A percentile compares a stretch with the other conserved stretches of the same genome.
phyloP scores from a whole-genome alignment of 306 rosid species.

The Cucurbita ficifolia region DNA sequence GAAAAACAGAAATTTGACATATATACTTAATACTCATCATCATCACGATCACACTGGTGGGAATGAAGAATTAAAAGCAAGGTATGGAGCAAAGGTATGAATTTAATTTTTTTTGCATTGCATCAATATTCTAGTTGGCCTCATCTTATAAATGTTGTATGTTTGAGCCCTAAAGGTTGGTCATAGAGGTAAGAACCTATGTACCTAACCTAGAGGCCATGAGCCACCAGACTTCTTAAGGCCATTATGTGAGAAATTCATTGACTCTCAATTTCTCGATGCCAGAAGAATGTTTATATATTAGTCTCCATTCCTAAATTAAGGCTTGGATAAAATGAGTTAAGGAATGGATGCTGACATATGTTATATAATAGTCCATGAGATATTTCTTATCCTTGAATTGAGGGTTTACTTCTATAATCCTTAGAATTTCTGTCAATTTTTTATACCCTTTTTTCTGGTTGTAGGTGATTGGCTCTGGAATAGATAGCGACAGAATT shows the following conservation, averaged over 20 bases:
- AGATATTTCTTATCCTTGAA: neutral
- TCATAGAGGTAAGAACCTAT: neutral
- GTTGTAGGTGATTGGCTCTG: conserved; percentile 76
- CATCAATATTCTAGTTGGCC: neutral
- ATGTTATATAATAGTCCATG: neutral
- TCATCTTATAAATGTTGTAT: neutral
- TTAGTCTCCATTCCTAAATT: neutral
- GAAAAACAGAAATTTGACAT: conserved; percentile 76
- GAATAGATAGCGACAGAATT: conserved; percentile 53
- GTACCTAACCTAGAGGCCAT: neutral
- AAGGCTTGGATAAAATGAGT: neutral
- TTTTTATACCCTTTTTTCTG: neutral
- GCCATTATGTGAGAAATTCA: neutral
- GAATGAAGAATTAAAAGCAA: conserved; percentile 74
- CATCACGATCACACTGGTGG: conserved; percentile 93
- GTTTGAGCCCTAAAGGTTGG: neutral
- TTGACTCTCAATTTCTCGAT: neutral
- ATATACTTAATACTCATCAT: conserved; percentile 85
- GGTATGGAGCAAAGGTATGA: conserved; percentile 84
- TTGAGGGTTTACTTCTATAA: neutral
- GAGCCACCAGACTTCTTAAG: neutral
- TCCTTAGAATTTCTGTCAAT: neutral
- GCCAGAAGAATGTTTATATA: neutral
- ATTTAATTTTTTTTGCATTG: neutral
- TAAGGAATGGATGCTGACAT: neutral